Conservation (phyloP, 768 basidiomycete genomes). For the Lactarius sp. region DNA sequence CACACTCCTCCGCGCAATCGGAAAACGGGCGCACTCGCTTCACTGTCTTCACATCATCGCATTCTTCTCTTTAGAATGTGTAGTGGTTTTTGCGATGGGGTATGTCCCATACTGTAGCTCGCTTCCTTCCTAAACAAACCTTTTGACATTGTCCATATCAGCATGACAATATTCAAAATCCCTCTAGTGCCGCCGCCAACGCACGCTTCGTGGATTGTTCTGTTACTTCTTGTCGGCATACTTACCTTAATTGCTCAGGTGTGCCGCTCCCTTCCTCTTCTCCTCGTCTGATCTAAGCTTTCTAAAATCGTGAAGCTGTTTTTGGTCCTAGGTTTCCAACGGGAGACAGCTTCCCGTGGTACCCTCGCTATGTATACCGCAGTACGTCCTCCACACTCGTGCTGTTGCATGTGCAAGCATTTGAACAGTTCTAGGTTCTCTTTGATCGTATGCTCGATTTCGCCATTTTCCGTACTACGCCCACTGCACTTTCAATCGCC, state of each 20-base stretch:
- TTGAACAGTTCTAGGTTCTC: constrained; percentile 45
- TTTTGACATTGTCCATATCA: constrained; percentile 21
- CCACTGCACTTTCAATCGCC: constrained; percentile 52
- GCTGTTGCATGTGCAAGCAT: not conserved
- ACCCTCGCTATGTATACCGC: constrained; percentile 57
- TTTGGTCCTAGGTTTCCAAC: constrained; percentile 57
- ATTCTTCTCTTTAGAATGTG: constrained; percentile 58
- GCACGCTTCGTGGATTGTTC: constrained; percentile 39
- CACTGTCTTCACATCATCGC: constrained; percentile 52
- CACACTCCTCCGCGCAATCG: constrained; percentile 59
- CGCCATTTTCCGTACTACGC: constrained; percentile 56
- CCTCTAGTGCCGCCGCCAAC: constrained; percentile 40
- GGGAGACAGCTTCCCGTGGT: constrained; percentile 60
- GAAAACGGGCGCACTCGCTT: constrained; percentile 61
- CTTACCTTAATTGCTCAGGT: constrained; percentile 48
- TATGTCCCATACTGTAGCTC: constrained; percentile 16
- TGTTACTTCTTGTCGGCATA: constrained; percentile 48
- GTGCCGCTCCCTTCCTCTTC: not conserved
- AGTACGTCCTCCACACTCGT: constrained; percentile 32
- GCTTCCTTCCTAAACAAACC: not conserved
- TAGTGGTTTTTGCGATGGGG: constrained; percentile 37
- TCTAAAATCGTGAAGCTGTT: constrained; percentile 37
- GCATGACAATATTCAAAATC: constrained; percentile 41
- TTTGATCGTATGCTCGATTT: constrained; percentile 63
- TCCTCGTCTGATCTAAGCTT: not conserved